Conservation (phyloP, 2,329 filamentous ascomycete genomes). For the Trichoderma atroviride region DNA sequence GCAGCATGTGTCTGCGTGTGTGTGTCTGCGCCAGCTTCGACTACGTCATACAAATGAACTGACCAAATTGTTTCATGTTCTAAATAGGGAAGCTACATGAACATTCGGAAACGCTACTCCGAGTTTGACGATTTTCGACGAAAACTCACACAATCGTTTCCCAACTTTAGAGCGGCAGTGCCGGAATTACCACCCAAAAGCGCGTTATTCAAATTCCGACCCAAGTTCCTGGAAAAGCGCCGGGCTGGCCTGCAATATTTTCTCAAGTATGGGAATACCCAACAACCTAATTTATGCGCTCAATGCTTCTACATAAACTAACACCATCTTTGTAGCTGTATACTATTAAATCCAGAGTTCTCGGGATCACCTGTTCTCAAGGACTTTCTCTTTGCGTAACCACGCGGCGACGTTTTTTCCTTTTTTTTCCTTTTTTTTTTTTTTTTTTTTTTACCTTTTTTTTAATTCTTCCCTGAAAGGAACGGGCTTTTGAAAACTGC, state of each 20-base stretch:
- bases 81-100: conserved; percentile 59
- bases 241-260: conserved; percentile 87
- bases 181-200: conserved; percentile 92
- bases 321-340: conserved; percentile 61
- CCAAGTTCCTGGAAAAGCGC: conserved; percentile 82
- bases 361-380: conserved; percentile 88
- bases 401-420: not conserved
- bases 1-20: not conserved
- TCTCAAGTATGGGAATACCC: conserved; percentile 69
- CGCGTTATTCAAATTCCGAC: conserved; percentile 81
- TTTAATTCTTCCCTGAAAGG: not conserved
- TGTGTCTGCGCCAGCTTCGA: not conserved
- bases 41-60: not conserved
- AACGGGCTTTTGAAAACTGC: not conserved
- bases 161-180: conserved; percentile 80
- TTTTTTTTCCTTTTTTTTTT: not conserved
- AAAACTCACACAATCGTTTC: conserved; percentile 77
- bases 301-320: not conserved
- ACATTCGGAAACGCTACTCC: conserved; percentile 77
- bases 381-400: conserved; percentile 77
- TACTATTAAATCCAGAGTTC: conserved; percentile 91
- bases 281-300: not conserved
- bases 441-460: not conserved
- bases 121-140: conserved; percentile 85
- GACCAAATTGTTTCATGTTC: not conserved